Evolutionary conservation across 768 basidiomycete genomes (phyloP).

Genomic region (Collybia mongolica): DNA sequence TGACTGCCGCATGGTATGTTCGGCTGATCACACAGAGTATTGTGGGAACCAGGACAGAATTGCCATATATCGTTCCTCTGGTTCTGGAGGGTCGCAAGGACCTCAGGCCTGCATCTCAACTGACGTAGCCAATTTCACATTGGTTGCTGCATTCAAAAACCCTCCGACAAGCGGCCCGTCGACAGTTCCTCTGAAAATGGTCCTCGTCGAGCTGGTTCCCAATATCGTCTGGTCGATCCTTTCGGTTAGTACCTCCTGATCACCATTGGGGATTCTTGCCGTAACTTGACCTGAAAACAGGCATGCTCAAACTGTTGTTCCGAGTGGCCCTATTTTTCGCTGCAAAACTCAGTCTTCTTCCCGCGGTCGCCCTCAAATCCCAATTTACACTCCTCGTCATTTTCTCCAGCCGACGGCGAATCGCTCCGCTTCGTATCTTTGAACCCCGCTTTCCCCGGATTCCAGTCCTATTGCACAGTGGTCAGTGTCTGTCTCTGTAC

Average conservation of each 20-base stretch:
- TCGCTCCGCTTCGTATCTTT: slow-evolving; percentile 44
- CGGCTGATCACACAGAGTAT: slow-evolving; percentile 32
- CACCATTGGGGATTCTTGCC: too few species aligned
- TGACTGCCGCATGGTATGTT: slow-evolving; percentile 40
- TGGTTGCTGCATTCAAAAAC: slow-evolving; percentile 32
- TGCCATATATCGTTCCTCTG: slow-evolving; percentile 33
- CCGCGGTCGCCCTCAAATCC: slow-evolving; percentile 37
- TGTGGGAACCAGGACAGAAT: slow-evolving; percentile 40
- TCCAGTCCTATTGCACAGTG: slow-evolving; percentile 39
- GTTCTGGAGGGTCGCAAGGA: slow-evolving; percentile 20
- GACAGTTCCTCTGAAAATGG: slow-evolving; percentile 28
- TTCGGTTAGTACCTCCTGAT: slow-evolving; percentile 27
- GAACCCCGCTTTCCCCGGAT: slow-evolving; percentile 40
- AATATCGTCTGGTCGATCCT: slow-evolving; percentile 39
- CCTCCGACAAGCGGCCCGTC: slow-evolving; percentile 27
- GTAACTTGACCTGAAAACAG: slow-evolving; percentile 13
- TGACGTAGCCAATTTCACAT: slow-evolving; percentile 34
- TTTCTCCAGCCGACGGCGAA: slow-evolving; percentile 35
- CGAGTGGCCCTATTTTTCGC: slow-evolving; percentile 37
- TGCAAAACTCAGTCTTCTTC: slow-evolving; percentile 38
- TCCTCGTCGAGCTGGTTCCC: slow-evolving; percentile 38
- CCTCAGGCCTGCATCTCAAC: slow-evolving; percentile 27
- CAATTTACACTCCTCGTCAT: slow-evolving; percentile 36
- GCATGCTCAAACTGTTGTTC: slow-evolving; percentile 41
- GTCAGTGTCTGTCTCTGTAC: slow-evolving; percentile 15